Evolutionary conservation across 2,329 filamentous ascomycete genomes (phyloP), one percentile per base, ranked within the genome.

Genomic region (Macrophomina tecta): DNA sequence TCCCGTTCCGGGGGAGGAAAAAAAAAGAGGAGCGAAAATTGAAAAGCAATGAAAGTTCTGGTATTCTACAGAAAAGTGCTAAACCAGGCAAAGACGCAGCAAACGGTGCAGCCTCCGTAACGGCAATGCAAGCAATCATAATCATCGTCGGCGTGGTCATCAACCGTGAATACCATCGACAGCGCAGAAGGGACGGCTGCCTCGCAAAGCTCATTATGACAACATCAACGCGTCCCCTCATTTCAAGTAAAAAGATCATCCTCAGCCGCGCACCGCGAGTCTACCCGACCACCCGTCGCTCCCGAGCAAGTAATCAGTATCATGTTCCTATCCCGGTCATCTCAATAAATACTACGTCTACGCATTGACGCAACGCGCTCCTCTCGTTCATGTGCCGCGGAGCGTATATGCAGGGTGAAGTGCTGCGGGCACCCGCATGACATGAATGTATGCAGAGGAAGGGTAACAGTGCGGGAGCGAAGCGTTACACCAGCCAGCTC

Each of bases 331-430:
- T 28, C 49, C 9, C 28, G 12, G 32, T 16, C 28, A 9, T 32
- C 49, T 32, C 49, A 14, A 52, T 34, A 23, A 23, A 23, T 23
- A 23, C 23, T 23, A 23, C 23, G 23, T 23, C 23, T 23, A 23
- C 23, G 23, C 23, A 23, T 23, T 23, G 23, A 23, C 23, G 23
- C 23, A 23, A 2, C 23, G 23, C 3, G 23, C 23, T 23, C 23
- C 23, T 23, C 23, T 23, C 23, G 23, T 23, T 23, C 23, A 48
- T 9, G 18, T 18, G 16, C 16, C 16, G 45, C 45, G 5, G 23
- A n/a, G 12, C 49, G 49, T 52, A 16, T 52, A 52, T 52, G 49
- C 49, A 52, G 49, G 23, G 49, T 52, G 49, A 52, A 52, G 49
- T n/a, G 49, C 49, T 52, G 49, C 49, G 30, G 30, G 49, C 28